Conservation (phyloP, 176 grass and related monocot species). For the Rhynchospora tenuis region DNA sequence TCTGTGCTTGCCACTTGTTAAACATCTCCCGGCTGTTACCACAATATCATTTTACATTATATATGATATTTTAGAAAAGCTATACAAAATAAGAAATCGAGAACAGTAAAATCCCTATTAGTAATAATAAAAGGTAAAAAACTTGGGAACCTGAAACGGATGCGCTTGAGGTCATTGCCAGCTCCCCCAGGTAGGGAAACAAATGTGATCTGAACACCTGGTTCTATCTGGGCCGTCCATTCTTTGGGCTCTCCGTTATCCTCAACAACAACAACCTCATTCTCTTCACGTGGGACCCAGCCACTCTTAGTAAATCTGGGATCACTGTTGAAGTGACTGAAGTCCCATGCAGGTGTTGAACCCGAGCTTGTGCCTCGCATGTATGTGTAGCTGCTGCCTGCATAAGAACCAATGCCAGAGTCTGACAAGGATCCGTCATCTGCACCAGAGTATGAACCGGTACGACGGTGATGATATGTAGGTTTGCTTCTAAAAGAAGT, state of each 20-base stretch:
- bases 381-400: slow-evolving; percentile 28
- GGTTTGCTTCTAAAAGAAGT: slow-evolving; percentile 31
- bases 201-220: slow-evolving; percentile 95
- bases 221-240: slow-evolving; percentile 96
- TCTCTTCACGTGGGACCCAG: slow-evolving; percentile 18
- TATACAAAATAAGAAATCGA: not conserved
- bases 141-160: slow-evolving; percentile 71
- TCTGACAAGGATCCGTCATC: slow-evolving; percentile 40
- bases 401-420: not conserved
- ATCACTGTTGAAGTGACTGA: slow-evolving; percentile 36
- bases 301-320: slow-evolving; percentile 22
- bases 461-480: slow-evolving; percentile 33
- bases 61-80: not conserved
- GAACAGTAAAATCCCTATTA: not conserved
- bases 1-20: slow-evolving; percentile 97
- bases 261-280: slow-evolving; percentile 26
- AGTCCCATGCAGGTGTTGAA: slow-evolving; percentile 41
- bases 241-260: slow-evolving; percentile 49
- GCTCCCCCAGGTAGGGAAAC: slow-evolving; percentile 62
- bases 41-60: not conserved
- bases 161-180: slow-evolving; percentile 95
- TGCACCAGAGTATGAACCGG: slow-evolving; percentile 39
- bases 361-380: slow-evolving; percentile 12
- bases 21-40: slow-evolving; percentile 82
- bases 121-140: not conserved